Evolutionary conservation across 768 basidiomycete genomes (phyloP).

Genomic region (Lactarius akahatsu): DNA sequence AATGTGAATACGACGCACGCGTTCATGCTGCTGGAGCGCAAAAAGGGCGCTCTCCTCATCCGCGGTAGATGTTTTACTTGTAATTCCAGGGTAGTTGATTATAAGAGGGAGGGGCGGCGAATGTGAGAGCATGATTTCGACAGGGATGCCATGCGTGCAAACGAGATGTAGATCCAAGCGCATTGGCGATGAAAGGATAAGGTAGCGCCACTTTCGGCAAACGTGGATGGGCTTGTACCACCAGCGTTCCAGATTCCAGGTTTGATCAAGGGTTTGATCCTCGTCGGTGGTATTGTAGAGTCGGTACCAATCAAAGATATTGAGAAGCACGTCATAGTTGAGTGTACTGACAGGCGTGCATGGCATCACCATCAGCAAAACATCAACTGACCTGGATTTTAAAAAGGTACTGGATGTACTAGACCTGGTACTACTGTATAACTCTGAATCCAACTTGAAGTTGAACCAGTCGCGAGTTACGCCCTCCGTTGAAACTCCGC

Average conservation of each 20-base stretch:
- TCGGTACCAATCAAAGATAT: conserved; percentile 9
- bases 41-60: background rate
- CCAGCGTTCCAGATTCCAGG: conserved; percentile 16
- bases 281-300: background rate
- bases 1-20: conserved; percentile 7
- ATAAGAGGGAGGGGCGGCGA: conserved; percentile 13
- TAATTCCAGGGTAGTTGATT: background rate
- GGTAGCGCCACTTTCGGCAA: background rate
- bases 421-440: too few species aligned
- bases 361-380: too few species aligned
- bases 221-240: conserved; percentile 17
- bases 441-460: too few species aligned
- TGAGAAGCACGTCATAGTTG: conserved; percentile 1
- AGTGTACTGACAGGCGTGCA: background rate
- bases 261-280: too few species aligned
- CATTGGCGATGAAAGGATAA: conserved; percentile 4
- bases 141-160: conserved; percentile 7
- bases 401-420: too few species aligned
- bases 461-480: too few species aligned
- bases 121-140: conserved; percentile 2
- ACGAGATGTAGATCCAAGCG: conserved; percentile 10
- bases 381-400: too few species aligned
- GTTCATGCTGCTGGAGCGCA: background rate
- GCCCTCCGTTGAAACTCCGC: too few species aligned
- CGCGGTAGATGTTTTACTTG: background rate